Evolutionary conservation across 2,329 filamentous ascomycete genomes (phyloP).

Genomic region (Colletotrichum ledebouriae): DNA sequence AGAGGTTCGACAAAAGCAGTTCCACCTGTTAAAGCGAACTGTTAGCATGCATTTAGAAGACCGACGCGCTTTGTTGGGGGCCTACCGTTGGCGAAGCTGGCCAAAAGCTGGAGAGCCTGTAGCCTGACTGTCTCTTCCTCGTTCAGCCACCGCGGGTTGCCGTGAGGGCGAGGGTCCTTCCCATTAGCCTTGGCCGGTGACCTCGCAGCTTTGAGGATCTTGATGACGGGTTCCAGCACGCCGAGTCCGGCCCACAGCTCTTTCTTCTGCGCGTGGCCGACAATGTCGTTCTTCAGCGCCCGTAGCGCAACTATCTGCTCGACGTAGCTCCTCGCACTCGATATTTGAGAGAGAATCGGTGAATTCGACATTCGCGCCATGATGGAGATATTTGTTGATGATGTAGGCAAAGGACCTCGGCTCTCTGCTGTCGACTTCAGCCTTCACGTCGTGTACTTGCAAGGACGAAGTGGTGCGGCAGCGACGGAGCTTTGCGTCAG

Average conservation of each 20-base stretch:
- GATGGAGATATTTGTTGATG: slow-evolving; percentile 12
- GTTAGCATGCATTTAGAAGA: slow-evolving; percentile 6
- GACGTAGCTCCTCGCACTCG: slow-evolving; percentile 62
- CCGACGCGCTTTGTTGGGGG: background rate
- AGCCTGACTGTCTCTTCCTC: slow-evolving; percentile 78
- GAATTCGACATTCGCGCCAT: slow-evolving; percentile 69
- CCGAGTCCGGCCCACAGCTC: slow-evolving; percentile 81
- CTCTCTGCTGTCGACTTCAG: slow-evolving; percentile 31
- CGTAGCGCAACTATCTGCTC: slow-evolving; percentile 74
- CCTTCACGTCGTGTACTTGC: slow-evolving; percentile 34
- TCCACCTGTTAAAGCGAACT: slow-evolving; percentile 69
- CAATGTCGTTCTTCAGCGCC: slow-evolving; percentile 86
- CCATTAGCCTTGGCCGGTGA: slow-evolving; percentile 53
- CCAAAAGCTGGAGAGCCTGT: slow-evolving; percentile 87
- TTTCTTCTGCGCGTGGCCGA: slow-evolving; percentile 90
- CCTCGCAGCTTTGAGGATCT: slow-evolving; percentile 56
- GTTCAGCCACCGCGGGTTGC: slow-evolving; percentile 53
- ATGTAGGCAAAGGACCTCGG: slow-evolving; percentile 14
- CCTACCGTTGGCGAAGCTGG: slow-evolving; percentile 86
- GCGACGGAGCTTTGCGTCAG: slow-evolving; percentile 39
- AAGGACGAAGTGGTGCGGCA: slow-evolving; percentile 28
- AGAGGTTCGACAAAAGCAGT: slow-evolving; percentile 83
- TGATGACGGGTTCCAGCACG: slow-evolving; percentile 70
- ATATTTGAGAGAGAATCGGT: slow-evolving; percentile 69
- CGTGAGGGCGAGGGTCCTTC: slow-evolving; percentile 54